Conservation (phyloP, 148 eudicot genomes). For the Spergularia marina region DNA sequence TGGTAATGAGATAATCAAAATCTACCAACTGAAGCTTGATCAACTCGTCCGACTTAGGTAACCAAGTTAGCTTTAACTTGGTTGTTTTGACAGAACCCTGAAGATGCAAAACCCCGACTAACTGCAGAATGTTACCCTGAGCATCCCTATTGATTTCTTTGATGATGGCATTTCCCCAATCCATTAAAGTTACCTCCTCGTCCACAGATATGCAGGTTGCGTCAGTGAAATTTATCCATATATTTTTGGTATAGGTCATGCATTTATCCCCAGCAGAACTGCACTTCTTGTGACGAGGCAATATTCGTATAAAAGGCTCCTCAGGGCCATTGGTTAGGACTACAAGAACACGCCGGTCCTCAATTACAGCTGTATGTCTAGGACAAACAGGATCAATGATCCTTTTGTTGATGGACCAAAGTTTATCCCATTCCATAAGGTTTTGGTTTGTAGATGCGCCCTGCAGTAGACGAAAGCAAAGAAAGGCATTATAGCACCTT, state of each 20-base stretch:
- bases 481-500: no score
- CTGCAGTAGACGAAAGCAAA: slow-evolving; percentile 32
- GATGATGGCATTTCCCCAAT: slow-evolving; percentile 94
- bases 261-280: slow-evolving; percentile 88
- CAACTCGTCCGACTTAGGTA: slow-evolving; percentile 69
- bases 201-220: slow-evolving; percentile 60
- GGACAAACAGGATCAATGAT: slow-evolving; percentile 95
- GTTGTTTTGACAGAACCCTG: slow-evolving; percentile 92
- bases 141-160: slow-evolving; percentile 72
- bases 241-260: slow-evolving; percentile 61
- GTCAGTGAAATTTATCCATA: slow-evolving; percentile 88
- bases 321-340: slow-evolving; percentile 80
- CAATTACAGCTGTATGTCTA: slow-evolving; percentile 86
- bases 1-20: slow-evolving; percentile 81
- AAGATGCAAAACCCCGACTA: slow-evolving; percentile 76
- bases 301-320: slow-evolving; percentile 61
- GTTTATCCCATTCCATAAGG: slow-evolving; percentile 99
- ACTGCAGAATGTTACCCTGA: slow-evolving; percentile 53
- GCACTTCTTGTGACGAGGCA: slow-evolving; percentile 85
- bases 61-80: slow-evolving; percentile 94
- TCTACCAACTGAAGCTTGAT: slow-evolving; percentile 71
- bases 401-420: slow-evolving; percentile 92
- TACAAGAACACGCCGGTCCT: slow-evolving; percentile 62
- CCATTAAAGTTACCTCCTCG: slow-evolving; percentile 94
- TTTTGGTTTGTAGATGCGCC: slow-evolving; percentile 95